Evolutionary conservation across 2,329 filamentous ascomycete species (phyloP).

Genomic region (Phoma herbarum): DNA sequence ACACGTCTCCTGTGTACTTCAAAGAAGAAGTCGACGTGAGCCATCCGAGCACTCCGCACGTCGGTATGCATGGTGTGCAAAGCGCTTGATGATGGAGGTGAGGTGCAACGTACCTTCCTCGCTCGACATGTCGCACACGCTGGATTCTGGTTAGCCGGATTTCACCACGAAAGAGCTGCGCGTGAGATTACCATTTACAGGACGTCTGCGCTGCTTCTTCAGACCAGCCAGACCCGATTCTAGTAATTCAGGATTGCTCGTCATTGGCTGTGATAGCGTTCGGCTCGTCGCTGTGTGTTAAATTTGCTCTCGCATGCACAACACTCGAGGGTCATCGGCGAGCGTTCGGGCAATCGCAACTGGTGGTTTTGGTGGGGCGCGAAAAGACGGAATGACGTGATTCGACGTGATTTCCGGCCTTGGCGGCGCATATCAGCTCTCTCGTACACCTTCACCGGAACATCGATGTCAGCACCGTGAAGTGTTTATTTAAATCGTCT

Average conservation of each 20-base stretch:
- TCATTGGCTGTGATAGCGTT: conserved; percentile 23
- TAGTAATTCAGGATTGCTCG: conserved; percentile 16
- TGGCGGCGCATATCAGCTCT: not conserved
- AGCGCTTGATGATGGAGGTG: not conserved
- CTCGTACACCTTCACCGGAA: not conserved
- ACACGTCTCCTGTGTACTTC: not conserved
- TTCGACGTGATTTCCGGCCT: conserved; percentile 12
- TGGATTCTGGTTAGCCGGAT: conserved; percentile 21
- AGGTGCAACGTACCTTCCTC: conserved; percentile 25
- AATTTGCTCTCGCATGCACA: conserved; percentile 5
- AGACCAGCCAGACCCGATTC: conserved; percentile 16
- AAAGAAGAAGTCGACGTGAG: not conserved
- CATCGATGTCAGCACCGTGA: not conserved
- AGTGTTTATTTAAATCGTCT: not conserved
- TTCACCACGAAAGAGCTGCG: not conserved
- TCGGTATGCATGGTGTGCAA: not conserved
- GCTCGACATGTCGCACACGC: conserved; percentile 34
- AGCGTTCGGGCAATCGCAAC: conserved; percentile 20
- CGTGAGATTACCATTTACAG: conserved; percentile 34
- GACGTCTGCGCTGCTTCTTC: conserved; percentile 38
- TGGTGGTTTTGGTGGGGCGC: conserved; percentile 18
- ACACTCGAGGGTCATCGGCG: conserved; percentile 20
- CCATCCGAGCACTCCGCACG: not conserved
- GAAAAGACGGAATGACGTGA: conserved; percentile 19
- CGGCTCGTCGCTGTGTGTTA: conserved; percentile 22